Percentiles rank a stretch among this genome's conserved stretches.
Evolutionary conservation across 1,284 basidiomycete genomes (phyloP).

Genomic region (Puccinia triticina): DNA sequence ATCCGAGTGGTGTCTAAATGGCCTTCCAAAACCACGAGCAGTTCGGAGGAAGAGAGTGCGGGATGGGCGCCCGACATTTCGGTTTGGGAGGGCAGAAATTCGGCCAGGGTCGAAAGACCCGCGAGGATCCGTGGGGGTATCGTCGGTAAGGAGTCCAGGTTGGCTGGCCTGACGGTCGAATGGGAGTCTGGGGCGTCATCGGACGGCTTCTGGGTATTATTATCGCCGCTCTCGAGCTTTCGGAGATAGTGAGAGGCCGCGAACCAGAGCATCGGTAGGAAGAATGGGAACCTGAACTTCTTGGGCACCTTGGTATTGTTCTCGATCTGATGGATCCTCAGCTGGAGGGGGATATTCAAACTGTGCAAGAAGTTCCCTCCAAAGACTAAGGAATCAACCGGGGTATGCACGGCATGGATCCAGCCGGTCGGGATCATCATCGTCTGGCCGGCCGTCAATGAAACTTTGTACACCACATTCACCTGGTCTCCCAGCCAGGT

Average conservation of each 20-base stretch:
- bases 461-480: constrained; percentile 82
- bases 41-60: neutral
- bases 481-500: constrained; percentile 89
- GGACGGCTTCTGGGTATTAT: neutral
- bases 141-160: constrained; percentile 21
- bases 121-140: constrained; percentile 28
- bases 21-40: neutral
- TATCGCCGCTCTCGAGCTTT: neutral
- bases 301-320: constrained; percentile 88
- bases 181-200: neutral
- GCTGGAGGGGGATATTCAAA: constrained; percentile 72
- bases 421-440: constrained; percentile 90
- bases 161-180: neutral
- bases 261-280: constrained; percentile 60
- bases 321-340: constrained; percentile 86
- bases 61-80: neutral
- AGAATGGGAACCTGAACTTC: constrained; percentile 84
- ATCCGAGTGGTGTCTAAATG: constrained; percentile 19
- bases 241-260: constrained; percentile 57
- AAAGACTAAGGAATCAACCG: constrained; percentile 87
- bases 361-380: constrained; percentile 96
- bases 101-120: constrained; percentile 28
- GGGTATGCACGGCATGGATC: constrained; percentile 96
- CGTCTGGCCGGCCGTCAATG: constrained; percentile 58
- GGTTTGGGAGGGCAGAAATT: constrained; percentile 20